These are phyloP conservation scores for Sugiyamaella chiloensis DNA, from an alignment of 805 yeast genomes.

Conservation along the genomic window DNA sequence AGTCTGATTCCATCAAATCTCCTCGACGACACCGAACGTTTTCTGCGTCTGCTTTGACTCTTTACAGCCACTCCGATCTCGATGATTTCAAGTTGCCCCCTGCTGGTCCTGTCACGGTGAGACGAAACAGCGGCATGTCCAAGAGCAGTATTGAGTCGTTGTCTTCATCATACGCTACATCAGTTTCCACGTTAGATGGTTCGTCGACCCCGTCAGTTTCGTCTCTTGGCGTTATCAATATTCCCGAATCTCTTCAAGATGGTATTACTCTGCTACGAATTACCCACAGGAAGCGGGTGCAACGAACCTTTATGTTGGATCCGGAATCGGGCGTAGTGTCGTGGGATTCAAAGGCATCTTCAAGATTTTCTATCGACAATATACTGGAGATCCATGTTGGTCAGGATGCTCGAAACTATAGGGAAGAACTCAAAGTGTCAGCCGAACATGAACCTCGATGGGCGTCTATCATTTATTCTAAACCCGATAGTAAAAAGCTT, in stretches of 20 bases:
- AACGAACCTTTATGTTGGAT: constrained; percentile 55
- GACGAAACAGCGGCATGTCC: constrained; percentile 19
- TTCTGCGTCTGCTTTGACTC: constrained; percentile 10
- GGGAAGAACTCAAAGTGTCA: constrained; percentile 79
- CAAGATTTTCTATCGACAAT: constrained; percentile 53
- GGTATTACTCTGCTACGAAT: constrained; percentile 67
- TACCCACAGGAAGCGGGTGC: constrained; percentile 65
- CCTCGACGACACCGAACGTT: constrained; percentile 7
- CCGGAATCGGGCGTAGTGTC: constrained; percentile 50
- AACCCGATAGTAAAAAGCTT: constrained; percentile 55
- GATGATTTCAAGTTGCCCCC: constrained; percentile 15
- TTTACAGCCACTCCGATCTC: background rate
- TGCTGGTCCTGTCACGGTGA: constrained; percentile 19
- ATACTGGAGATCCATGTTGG: constrained; percentile 61
- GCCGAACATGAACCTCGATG: constrained; percentile 63
- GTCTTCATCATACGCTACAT: constrained; percentile 2
- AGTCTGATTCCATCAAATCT: background rate
- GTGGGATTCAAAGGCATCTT: constrained; percentile 54
- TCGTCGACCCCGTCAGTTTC: background rate
- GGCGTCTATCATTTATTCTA: constrained; percentile 75
- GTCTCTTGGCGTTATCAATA: constrained; percentile 29
- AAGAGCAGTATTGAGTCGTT: constrained; percentile 15
- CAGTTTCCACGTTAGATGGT: constrained; percentile 1
- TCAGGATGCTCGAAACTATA: constrained; percentile 73
- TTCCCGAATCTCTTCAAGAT: constrained; percentile 47